A percentile compares a stretch with the other conserved stretches of the same genome.
phyloP scores from a whole-genome alignment of 129 eudicot genomes.

The Silybum marianum region DNA sequence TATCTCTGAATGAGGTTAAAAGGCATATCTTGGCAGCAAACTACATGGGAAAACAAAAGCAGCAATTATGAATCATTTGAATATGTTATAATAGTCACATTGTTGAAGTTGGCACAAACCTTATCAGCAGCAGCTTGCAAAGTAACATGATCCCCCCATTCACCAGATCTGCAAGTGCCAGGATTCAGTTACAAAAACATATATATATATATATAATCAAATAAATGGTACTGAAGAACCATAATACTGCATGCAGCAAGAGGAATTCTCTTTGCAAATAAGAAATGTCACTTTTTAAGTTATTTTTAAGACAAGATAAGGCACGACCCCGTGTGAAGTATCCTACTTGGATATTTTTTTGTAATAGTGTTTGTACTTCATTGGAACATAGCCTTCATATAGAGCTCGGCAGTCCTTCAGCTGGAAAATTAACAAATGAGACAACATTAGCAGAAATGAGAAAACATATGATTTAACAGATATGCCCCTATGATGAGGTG shows the following conservation, averaged over 20 bases:
- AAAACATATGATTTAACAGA: neutral
- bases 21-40: slow-evolving; percentile 86
- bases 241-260: slow-evolving; percentile 1
- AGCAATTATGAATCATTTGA: neutral
- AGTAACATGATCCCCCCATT: slow-evolving; percentile 92
- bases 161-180: slow-evolving; percentile 59
- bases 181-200: slow-evolving; percentile 28
- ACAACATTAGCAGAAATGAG: slow-evolving; percentile 19
- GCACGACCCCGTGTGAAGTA: slow-evolving; percentile 32
- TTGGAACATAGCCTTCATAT: slow-evolving; percentile 85
- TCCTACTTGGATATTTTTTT: slow-evolving; percentile 82
- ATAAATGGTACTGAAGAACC: neutral
- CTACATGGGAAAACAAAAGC: slow-evolving; percentile 41
- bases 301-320: slow-evolving; percentile 22
- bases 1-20: slow-evolving; percentile 81
- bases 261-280: slow-evolving; percentile 14
- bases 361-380: slow-evolving; percentile 81
- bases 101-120: slow-evolving; percentile 32
- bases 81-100: neutral
- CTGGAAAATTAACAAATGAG: slow-evolving; percentile 45
- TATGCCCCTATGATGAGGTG: neutral
- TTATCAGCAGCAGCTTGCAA: slow-evolving; percentile 92
- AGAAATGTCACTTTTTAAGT: neutral
- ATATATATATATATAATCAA: neutral
- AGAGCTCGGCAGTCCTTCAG: slow-evolving; percentile 55